phyloP scores from a whole-genome alignment of 176 grass and related monocot species.

The Cymbopogon citratus region DNA sequence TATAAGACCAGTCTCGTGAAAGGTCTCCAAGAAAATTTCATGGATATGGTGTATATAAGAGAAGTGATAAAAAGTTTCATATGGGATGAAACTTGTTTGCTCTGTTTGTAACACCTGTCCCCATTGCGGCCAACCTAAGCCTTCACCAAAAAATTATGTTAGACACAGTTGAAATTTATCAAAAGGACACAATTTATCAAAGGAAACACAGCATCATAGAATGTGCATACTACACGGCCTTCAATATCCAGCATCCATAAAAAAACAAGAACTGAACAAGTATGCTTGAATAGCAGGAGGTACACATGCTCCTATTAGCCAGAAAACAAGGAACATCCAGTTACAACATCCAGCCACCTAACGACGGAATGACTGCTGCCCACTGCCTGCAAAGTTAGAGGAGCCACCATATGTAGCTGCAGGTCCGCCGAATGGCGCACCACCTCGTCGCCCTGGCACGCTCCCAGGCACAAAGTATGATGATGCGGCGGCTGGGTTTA shows the following conservation, averaged over 20 bases:
- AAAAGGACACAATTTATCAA: neutral
- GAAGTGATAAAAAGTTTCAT: too few species aligned
- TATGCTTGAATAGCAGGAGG: neutral
- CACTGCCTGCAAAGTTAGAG: neutral
- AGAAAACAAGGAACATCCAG: slow-evolving; percentile 19
- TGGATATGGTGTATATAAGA: too few species aligned
- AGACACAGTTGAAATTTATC: neutral
- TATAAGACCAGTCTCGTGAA: too few species aligned
- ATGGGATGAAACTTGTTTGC: too few species aligned
- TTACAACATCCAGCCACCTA: slow-evolving; percentile 13
- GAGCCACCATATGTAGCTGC: slow-evolving; percentile 23
- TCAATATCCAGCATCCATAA: neutral
- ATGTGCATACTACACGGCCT: neutral
- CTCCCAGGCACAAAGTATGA: slow-evolving; percentile 19
- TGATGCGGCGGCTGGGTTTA: neutral
- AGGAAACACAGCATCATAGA: neutral
- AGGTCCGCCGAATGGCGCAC: slow-evolving; percentile 27
- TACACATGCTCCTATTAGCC: slow-evolving; percentile 5
- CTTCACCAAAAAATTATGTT: neutral
- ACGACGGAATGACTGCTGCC: slow-evolving; percentile 27
- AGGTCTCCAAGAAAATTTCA: too few species aligned
- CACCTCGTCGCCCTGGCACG: slow-evolving; percentile 3
- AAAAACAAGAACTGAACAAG: slow-evolving; percentile 5
- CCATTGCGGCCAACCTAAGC: neutral
- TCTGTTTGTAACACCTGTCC: too few species aligned